Conservation (phyloP, 2,329 filamentous ascomycete species). For the Clonostachys byssicola region DNA sequence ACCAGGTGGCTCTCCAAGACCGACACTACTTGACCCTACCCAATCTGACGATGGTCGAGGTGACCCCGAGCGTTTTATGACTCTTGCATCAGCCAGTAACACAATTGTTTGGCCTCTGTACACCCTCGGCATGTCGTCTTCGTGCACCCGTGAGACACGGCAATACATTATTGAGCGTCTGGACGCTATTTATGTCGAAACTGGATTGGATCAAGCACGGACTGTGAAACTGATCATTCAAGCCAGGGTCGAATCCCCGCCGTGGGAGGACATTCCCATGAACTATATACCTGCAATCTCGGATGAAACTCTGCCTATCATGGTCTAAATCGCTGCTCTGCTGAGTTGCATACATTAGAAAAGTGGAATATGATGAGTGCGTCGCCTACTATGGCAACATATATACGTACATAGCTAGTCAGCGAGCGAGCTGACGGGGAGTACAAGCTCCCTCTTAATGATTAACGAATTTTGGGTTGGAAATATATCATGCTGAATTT, state of each 20-base stretch:
- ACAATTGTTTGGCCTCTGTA: slow-evolving; percentile 47
- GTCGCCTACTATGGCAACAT: background rate
- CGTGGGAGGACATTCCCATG: slow-evolving; percentile 16
- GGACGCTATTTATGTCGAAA: slow-evolving; percentile 37
- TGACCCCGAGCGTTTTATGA: slow-evolving; percentile 40
- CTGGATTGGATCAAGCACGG: slow-evolving; percentile 37
- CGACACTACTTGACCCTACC: slow-evolving; percentile 34
- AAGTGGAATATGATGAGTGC: background rate
- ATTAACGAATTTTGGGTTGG: no score
- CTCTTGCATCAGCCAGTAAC: slow-evolving; percentile 41
- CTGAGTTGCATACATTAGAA: no score
- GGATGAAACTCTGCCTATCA: slow-evolving; percentile 12
- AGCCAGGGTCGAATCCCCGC: slow-evolving; percentile 20
- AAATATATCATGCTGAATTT: slow-evolving; percentile 11
- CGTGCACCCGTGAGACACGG: slow-evolving; percentile 32
- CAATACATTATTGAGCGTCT: slow-evolving; percentile 40
- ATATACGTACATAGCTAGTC: background rate
- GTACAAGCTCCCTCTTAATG: background rate
- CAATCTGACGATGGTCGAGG: slow-evolving; percentile 18
- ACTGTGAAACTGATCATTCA: slow-evolving; percentile 35
- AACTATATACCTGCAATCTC: slow-evolving; percentile 18
- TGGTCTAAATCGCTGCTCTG: slow-evolving; percentile 8
- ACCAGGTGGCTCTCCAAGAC: slow-evolving; percentile 14
- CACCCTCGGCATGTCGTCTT: slow-evolving; percentile 40
- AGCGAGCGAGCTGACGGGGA: background rate